phyloP scores from a whole-genome alignment of 306 rosid species.

The Dryas alaskensis region DNA sequence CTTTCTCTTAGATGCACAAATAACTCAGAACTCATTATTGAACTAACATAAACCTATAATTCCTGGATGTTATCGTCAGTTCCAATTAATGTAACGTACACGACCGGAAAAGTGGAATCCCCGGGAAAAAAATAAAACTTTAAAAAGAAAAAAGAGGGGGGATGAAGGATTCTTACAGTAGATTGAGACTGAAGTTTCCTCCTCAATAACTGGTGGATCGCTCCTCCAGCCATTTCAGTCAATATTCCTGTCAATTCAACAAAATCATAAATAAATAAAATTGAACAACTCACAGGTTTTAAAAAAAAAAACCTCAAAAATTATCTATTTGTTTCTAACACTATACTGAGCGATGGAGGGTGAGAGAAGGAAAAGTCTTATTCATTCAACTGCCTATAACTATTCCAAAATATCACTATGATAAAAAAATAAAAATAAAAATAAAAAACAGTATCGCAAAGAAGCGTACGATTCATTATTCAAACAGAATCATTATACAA shows the following conservation, averaged over 20 bases:
- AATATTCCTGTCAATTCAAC: constrained; percentile 34
- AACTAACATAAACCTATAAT: neutral
- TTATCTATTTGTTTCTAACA: neutral
- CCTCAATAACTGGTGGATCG: constrained; percentile 63
- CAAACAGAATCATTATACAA: neutral
- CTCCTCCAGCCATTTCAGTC: constrained; percentile 82
- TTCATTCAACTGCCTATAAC: neutral
- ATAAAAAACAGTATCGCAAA: neutral
- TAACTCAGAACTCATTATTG: neutral
- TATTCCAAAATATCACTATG: no score
- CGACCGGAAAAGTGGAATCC: constrained; percentile 3
- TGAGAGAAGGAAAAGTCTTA: neutral
- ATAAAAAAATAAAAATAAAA: neutral
- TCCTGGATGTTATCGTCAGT: neutral
- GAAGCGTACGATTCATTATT: no score
- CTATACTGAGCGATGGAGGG: neutral
- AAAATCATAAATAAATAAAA: neutral
- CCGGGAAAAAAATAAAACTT: neutral
- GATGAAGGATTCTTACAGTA: constrained; percentile 42
- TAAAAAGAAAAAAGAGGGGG: neutral
- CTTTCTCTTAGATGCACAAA: neutral
- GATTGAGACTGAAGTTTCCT: constrained; percentile 62
- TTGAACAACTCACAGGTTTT: neutral
- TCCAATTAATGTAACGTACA: neutral
- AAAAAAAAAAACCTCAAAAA: neutral